phyloP scores from a whole-genome alignment of 2,329 filamentous ascomycete species.

The Bipolaris victoriae region DNA sequence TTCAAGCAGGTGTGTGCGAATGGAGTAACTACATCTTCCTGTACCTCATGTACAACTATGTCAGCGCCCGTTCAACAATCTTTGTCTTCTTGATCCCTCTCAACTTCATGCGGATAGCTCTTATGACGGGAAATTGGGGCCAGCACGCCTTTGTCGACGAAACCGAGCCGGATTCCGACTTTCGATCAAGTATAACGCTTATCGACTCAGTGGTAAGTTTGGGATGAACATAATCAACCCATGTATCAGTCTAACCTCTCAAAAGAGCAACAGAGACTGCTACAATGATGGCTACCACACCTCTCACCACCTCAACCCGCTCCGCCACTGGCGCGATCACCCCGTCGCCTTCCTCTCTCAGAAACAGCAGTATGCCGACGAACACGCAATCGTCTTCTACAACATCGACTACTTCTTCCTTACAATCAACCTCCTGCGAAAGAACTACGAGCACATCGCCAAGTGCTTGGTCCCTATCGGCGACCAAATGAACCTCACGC shows the following conservation, averaged over 20 bases:
- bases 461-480: conserved; percentile 76
- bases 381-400: conserved; percentile 76
- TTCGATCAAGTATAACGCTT: conserved; percentile 77
- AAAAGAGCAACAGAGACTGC: conserved; percentile 77
- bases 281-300: conserved; percentile 86
- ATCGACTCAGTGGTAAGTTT: conserved; percentile 75
- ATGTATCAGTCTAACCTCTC: conserved; percentile 3
- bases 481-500: conserved; percentile 69
- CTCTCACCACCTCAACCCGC: conserved; percentile 78
- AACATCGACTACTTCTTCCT: conserved; percentile 83
- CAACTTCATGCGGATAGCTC: conserved; percentile 67
- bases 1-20: conserved; percentile 68
- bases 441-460: conserved; percentile 74
- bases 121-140: conserved; percentile 86
- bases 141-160: conserved; percentile 83
- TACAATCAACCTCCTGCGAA: conserved; percentile 69
- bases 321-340: conserved; percentile 81
- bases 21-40: conserved; percentile 57
- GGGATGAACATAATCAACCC: no score
- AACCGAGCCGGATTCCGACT: conserved; percentile 76
- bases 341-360: conserved; percentile 73
- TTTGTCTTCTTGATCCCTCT: conserved; percentile 73
- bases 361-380: conserved; percentile 69
- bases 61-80: conserved; percentile 62
- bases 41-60: conserved; percentile 55